Evolutionary conservation across 1,284 basidiomycete species (phyloP), one percentile per base, ranked within the genome.

Genomic region (Calocybe gambosa): DNA sequence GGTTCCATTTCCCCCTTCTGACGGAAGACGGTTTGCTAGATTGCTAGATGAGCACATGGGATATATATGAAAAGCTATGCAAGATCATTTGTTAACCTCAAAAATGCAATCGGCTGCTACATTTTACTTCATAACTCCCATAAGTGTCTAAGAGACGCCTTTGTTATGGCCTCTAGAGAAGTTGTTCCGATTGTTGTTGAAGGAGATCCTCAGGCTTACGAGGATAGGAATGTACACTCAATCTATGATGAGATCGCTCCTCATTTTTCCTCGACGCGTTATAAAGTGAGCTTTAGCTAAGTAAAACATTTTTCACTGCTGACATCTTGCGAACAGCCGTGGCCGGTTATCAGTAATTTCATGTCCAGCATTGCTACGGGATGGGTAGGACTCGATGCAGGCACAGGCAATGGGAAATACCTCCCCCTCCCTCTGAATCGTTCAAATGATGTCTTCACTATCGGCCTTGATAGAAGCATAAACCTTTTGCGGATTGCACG

Each of bases 381-480:
- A 18, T 88, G 81, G 62, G 66, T 98, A 18, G 95, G 96, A 4
- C 77, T 97, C 12, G 96, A 99, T 64, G 85, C 92, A 9, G 96
- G 96, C 6, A 94, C 93, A 15, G 96, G 96, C 0, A 99, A 99
- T 56, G 96, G 96, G 38, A 98, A 98, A 74, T 98, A 98, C 64
- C 77, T 99, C 1, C 81, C 85, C 2, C 67, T 89, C 16, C 82
- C 77, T 6, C 54, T 58, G 3, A 77, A 85, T 45, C 72, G 77
- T 16, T 77, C 73, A 9, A 75, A 77, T 6, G 70, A 69, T 37
- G 62, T 86, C 37, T 76, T 84, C 69, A 89, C 86, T 6, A 72
- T 96, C 33, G 93, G 91, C 0, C 69, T 95, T 21, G 93, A 97
- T 64, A 76, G 86, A 56, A 91, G 86, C 57, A 65, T 66, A 20